Evolutionary conservation across 441 rosid genomes (phyloP), one percentile per base, ranked within the genome.

Genomic region (Eruca vesicaria): DNA sequence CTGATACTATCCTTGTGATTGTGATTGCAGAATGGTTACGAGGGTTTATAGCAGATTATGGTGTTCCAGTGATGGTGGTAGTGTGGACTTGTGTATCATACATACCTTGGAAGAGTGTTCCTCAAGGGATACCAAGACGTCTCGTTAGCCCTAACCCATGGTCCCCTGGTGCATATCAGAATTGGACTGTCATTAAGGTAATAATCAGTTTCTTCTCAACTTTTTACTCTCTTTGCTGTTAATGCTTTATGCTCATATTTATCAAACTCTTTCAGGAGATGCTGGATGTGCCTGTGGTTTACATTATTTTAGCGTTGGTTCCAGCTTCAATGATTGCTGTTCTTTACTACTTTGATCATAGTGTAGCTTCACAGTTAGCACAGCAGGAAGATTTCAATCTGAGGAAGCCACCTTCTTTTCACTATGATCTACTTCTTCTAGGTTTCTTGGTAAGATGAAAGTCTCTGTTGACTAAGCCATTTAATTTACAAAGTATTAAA

Each of bases 91-190:
- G 83, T 62, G 63, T 87, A 74, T 87, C 91, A 63, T 89, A 81
- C 75, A 75, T 77, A 67, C 84, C 85, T 36, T 69, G 89, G 68
- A 81, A 80, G 71, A 84, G 71, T 69, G 79, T 86, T 78, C 94
- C 94, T 36, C 78, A 80, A 72, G 94, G 88, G 63, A 83, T 87
- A 60, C 91, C 93, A 15, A 85, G 87, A 81, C 89, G 88, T 59
- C 93, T 89, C 31, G 83, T 87, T 72, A 89, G 94, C 79, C 91
- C 91, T 38, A 86, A 87, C 71, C 91, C 94, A 33, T 89, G 94
- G 94, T 87, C 89, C 16, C 86, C 87, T 23, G 90, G 86, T 32
- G 91, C 94, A 53, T 87, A 82, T 77, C 82, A 80, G 80, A 87
- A 89, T 71, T 89, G 94, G 94, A 87, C 85, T 50, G 86, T 89